Base-by-base conservation (phyloP, 192 early-diverging fungal genomes). In the Gonapodya prolifera region DNA sequence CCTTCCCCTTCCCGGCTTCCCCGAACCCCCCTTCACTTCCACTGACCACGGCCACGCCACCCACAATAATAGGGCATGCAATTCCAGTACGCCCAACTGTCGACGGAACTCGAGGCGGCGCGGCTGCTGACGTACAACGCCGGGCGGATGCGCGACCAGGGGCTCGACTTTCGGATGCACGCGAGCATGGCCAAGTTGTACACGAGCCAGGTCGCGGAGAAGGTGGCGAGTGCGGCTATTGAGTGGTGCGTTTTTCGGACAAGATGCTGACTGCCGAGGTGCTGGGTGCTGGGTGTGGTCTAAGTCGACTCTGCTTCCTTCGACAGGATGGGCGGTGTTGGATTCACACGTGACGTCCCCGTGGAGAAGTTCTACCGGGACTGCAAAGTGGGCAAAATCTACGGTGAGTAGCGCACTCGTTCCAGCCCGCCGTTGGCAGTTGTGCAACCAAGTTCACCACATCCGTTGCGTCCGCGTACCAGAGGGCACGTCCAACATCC, bases 161-260 rank as follows among this genome's bases (percentile, higher is more conserved):
- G 95, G 30, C 92, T 91, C 84, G 81, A 85, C 35, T 97, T 99
- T 80, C 87, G 95, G 69, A 96, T 94, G 90, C 91, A 99, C 85
- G 97, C 97, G 75, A 96, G 96, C 69, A 98, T 99, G 96, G 95
- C 95, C 78, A 99, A 99, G 86, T 86, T 98, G 31, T 98, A 94
- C 82, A 90, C 96, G 29, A 94, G 92, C 76, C 95, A 97, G 86
- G 91, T 99, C 77, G 97, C 97, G 35, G 95, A 99, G 82, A 85
- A 88, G 76, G 88, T 94, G 33, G 90, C 95, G 2, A 91, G 92
- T 18, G 92, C 91, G 81, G 92, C 94, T 35, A 90, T 99, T 76
- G 97, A 99, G 86, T 99, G 95, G 96, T 61, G 45, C 45, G 45
- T 61, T 8, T 61, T 16, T 23, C 45, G 8, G 45, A 61, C 45